A percentile compares a stretch with the other conserved stretches of the same genome.
Evolutionary conservation across 768 basidiomycete genomes (phyloP).

Genomic region (Suillus weaverae): DNA sequence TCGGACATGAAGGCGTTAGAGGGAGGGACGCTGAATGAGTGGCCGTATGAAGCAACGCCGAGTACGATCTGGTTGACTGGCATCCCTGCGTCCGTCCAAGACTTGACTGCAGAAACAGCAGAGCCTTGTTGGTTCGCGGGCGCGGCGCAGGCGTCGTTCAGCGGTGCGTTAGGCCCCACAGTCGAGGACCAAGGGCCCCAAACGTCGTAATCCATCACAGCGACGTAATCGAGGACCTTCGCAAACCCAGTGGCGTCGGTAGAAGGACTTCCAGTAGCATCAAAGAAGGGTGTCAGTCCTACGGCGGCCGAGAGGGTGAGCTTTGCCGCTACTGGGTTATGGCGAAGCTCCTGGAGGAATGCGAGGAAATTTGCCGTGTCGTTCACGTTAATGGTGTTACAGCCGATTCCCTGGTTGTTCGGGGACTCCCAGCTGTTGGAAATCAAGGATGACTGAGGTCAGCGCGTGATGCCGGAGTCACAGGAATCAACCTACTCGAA

Average conservation of each 20-base stretch:
- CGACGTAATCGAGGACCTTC: conserved; percentile 63
- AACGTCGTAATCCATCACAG: conserved; percentile 68
- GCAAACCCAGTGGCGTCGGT: conserved; percentile 73
- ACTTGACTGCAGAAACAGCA: conserved; percentile 65
- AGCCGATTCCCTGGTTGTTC: conserved; percentile 59
- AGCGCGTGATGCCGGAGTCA: neutral
- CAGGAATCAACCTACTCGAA: conserved; percentile 24
- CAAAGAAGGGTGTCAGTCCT: conserved; percentile 65
- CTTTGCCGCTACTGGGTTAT: conserved; percentile 46
- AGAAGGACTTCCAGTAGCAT: conserved; percentile 57
- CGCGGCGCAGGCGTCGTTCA: conserved; percentile 73
- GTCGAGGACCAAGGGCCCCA: conserved; percentile 51
- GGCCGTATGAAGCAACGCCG: conserved; percentile 81
- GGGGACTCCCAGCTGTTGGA: conserved; percentile 84
- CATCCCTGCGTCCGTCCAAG: conserved; percentile 79
- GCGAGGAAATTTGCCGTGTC: conserved; percentile 79
- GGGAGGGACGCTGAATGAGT: conserved; percentile 55
- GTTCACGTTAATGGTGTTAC: conserved; percentile 54
- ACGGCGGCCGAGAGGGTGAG: conserved; percentile 71
- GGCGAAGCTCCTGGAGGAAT: conserved; percentile 71
- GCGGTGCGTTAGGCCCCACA: conserved; percentile 79
- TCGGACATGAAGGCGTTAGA: conserved; percentile 36
- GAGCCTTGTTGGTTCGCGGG: conserved; percentile 64
- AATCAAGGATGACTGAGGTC: conserved; percentile 13
- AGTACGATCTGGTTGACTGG: conserved; percentile 69